A percentile compares a stretch with the other conserved stretches of the same genome.
phyloP scores from a whole-genome alignment of 441 rosid species.

The Corymbia calophylla region DNA sequence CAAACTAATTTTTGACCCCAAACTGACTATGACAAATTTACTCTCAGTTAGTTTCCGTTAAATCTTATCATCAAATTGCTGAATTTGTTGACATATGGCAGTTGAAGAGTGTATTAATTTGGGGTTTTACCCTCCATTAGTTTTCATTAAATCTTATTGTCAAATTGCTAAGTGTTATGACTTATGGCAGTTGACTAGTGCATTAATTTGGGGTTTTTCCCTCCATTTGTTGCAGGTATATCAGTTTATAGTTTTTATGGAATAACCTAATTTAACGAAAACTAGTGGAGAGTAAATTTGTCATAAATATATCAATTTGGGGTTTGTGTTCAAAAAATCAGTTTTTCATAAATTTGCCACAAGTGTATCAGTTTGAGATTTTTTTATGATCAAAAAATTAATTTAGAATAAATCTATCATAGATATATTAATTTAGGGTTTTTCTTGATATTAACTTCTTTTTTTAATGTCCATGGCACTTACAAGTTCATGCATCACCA shows the following conservation, averaged over 20 bases:
- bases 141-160: accelerated
- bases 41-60: accelerated
- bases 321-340: too few relatives aligned
- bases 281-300: accelerated
- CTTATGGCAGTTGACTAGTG: accelerated
- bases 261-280: too few relatives aligned
- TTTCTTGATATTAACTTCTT: too few relatives aligned
- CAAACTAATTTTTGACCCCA: too few relatives aligned
- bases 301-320: accelerated
- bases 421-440: accelerated
- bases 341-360: accelerated
- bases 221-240: neutral
- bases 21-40: accelerated
- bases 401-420: accelerated
- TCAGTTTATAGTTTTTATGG: accelerated
- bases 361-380: neutral
- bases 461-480: neutral
- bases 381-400: too few relatives aligned
- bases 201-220: too few relatives aligned
- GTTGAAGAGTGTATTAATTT: too few relatives aligned
- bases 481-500: neutral
- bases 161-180: accelerated
- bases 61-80: accelerated
- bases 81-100: accelerated
- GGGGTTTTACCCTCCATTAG: too few relatives aligned